Evolutionary conservation across 768 basidiomycete genomes (phyloP).

Genomic region (Russula ochroleuca): DNA sequence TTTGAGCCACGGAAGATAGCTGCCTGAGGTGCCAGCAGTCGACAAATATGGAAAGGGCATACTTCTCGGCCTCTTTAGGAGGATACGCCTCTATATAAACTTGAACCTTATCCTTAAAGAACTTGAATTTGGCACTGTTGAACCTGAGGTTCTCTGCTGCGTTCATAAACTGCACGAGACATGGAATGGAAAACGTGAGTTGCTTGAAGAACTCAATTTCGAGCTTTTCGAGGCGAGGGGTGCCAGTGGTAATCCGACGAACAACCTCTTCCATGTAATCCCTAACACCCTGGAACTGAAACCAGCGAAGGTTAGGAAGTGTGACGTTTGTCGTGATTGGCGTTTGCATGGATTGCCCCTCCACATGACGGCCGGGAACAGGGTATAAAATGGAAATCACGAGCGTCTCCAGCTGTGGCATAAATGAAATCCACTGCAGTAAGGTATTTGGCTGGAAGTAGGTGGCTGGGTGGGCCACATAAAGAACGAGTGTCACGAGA

Average conservation of each 20-base stretch:
- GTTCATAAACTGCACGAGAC: background rate
- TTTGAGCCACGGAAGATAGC: background rate
- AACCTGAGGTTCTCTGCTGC: background rate
- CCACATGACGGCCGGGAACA: background rate
- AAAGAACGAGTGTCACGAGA: too few species aligned
- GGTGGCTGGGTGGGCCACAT: background rate
- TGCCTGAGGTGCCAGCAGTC: background rate
- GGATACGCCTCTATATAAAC: background rate
- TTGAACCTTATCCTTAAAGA: background rate
- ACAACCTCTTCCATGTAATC: background rate
- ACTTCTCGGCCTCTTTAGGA: background rate
- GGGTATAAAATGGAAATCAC: accelerated
- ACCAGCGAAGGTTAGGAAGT: background rate
- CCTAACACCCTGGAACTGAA: background rate
- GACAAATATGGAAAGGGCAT: background rate
- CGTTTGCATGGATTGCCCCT: background rate
- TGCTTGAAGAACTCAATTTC: background rate
- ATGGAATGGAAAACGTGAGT: background rate
- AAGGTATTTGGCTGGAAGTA: background rate
- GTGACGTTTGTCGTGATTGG: background rate
- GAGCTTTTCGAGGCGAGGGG: background rate
- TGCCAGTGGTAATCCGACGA: too few species aligned
- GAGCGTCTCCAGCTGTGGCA: background rate
- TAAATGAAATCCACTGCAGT: background rate
- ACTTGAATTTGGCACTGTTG: background rate